Base-by-base conservation (phyloP, 495 filamentous ascomycete genomes). In the Friedmanniomyces simplex region DNA sequence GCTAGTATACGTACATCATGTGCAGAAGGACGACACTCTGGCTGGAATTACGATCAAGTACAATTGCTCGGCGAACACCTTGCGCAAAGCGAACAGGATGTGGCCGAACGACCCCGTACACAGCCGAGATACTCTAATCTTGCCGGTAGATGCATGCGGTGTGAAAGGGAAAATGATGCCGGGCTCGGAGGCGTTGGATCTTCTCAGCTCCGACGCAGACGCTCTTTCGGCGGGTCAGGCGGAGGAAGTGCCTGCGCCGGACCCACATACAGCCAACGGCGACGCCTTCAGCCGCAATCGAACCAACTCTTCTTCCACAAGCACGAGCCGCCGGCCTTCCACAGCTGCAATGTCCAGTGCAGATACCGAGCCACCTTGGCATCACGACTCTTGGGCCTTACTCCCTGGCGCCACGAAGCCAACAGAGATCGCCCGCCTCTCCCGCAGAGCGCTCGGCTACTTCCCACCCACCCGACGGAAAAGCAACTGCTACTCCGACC, bases 41-140 rank as follows among this genome's bases (percentile, higher is more conserved):
- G 88, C 88, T 0, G 91, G 93, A 1, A 84, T 98, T 20, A 86
- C 88, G 25, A 88, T 98, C 43, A 86, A 82, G 59, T 98, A 93
- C 70, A 86, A 86, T 60, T 96, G 89, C 64, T 80, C 84, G 57
- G 77, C 86, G 46, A 82, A 86, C 26, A 76, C 87, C 0, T 86
- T 98, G 56, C 74, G 86, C 24, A 90, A 89, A 67, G 86, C 88
- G 25, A 98, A 98, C 66, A 82, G 91, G 18, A 79, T 98, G 62
- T 97, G 93, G 93, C 87, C 88, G 8, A 88, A 88, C 57, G 94
- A 96, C 67, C 85, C 79, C 54, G 85, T 96, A 36, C 91, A 96
- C 67, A 79, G 81, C 52, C 82, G 89, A 41, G 88, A 88, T 62
- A 82, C 79, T 20, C 77, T 98, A 16, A 74, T 95, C 10, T 70